These are phyloP conservation scores for Entomortierella beljakovae DNA, from an alignment of 192 early-diverging fungal species.

Conservation along the genomic window DNA sequence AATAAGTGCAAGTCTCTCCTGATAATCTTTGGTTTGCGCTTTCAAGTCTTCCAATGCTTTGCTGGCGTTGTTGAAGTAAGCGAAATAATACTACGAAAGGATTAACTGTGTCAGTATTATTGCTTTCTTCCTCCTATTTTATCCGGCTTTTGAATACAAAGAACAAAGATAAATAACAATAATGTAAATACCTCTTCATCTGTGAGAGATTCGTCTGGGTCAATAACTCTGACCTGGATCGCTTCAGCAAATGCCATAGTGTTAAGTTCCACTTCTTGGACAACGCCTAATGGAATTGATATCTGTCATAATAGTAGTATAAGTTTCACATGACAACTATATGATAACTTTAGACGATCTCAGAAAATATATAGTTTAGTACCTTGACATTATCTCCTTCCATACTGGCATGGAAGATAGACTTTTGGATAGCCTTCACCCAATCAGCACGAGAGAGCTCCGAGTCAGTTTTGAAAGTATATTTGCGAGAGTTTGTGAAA, in stretches of 20 bases:
- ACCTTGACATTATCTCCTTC: constrained; percentile 67
- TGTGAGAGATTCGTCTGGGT: constrained; percentile 61
- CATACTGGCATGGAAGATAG: constrained; percentile 69
- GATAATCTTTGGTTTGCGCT: constrained; percentile 35
- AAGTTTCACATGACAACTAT: neutral
- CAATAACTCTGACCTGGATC: constrained; percentile 63
- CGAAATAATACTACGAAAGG: constrained; percentile 67
- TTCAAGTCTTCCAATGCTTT: constrained; percentile 45
- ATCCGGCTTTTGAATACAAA: too few species aligned
- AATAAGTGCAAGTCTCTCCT: neutral
- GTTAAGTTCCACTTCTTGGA: constrained; percentile 64
- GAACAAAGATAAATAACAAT: neutral
- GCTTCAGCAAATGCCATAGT: constrained; percentile 63
- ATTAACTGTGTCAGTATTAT: too few species aligned
- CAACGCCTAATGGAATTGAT: constrained; percentile 64
- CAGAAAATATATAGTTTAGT: neutral
- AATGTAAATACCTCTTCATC: constrained; percentile 64
- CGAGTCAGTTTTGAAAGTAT: constrained; percentile 70
- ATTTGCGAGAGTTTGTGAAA: constrained; percentile 61
- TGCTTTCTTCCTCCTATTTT: too few species aligned
- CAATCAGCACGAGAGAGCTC: constrained; percentile 64
- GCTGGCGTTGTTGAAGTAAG: constrained; percentile 69
- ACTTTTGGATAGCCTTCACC: constrained; percentile 66
- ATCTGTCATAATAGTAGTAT: constrained; percentile 33
- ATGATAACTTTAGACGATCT: neutral